Evolutionary conservation across 345 rosid genomes (phyloP).

Genomic region (Streptanthus diversifolius): DNA sequence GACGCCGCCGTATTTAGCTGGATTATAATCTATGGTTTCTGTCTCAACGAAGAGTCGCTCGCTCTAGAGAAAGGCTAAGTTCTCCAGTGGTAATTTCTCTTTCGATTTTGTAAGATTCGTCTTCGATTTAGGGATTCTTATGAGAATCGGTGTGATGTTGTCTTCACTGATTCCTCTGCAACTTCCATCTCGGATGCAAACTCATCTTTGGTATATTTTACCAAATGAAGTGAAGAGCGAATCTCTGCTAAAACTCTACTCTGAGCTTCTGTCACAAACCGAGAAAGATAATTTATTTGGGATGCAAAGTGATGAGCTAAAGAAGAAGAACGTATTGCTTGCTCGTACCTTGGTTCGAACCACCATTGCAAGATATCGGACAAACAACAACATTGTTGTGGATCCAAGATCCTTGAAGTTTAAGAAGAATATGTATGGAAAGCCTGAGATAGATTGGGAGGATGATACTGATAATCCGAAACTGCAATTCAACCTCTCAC

Average conservation of each 20-base stretch:
- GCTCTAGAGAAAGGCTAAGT: no score
- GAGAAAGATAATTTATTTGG: conserved; percentile 51
- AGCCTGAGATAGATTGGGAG: conserved; percentile 73
- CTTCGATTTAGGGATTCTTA: background rate
- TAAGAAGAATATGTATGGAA: conserved; percentile 59
- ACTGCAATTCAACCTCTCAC: conserved; percentile 68
- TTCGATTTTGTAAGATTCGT: background rate
- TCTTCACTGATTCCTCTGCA: conserved; percentile 41
- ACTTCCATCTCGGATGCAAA: conserved; percentile 58
- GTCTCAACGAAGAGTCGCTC: background rate
- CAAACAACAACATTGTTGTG: conserved; percentile 27
- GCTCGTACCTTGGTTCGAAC: conserved; percentile 72
- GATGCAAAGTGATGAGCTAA: conserved; percentile 47
- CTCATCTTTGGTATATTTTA: conserved; percentile 66
- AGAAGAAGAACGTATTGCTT: conserved; percentile 54
- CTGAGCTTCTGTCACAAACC: conserved; percentile 56
- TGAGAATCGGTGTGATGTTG: conserved; percentile 11
- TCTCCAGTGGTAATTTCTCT: background rate
- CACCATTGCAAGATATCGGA: conserved; percentile 68
- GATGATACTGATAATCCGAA: conserved; percentile 22
- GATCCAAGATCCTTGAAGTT: conserved; percentile 62
- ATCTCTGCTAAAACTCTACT: conserved; percentile 52
- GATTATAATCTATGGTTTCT: background rate
- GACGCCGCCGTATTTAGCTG: background rate
- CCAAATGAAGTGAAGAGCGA: conserved; percentile 61